A percentile compares a stretch with the other conserved stretches of the same genome.
These are phyloP conservation scores for Carnegiea gigantea DNA, from an alignment of 179 eudicot species.

Conservation along the genomic window DNA sequence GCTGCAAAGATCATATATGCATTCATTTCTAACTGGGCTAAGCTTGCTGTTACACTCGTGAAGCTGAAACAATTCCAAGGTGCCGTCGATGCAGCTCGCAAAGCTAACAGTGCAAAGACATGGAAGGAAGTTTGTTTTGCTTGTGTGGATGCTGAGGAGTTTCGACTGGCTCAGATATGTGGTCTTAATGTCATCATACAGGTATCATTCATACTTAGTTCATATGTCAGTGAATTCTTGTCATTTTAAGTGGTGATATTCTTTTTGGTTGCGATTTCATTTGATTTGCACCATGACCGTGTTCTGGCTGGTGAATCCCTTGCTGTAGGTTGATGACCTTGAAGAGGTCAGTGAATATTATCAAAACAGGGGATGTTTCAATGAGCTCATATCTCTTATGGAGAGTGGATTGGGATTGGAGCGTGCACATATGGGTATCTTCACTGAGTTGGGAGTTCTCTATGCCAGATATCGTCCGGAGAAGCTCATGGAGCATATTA, in stretches of 20 bases:
- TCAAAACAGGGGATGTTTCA: constrained; percentile 56
- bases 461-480: constrained; percentile 58
- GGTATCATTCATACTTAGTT: constrained; percentile 26
- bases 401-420: constrained; percentile 58
- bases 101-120: constrained; percentile 54
- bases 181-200: constrained; percentile 55
- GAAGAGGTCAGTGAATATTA: constrained; percentile 54
- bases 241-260: neutral
- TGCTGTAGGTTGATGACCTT: constrained; percentile 47
- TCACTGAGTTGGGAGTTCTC: constrained; percentile 55
- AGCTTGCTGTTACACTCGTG: constrained; percentile 48
- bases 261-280: neutral
- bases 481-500: constrained; percentile 60
- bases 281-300: neutral
- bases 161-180: constrained; percentile 56
- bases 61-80: constrained; percentile 55
- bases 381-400: constrained; percentile 56
- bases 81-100: constrained; percentile 59
- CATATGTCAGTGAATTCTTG: neutral
- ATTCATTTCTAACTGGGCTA: constrained; percentile 55
- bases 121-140: constrained; percentile 65
- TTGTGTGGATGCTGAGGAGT: constrained; percentile 58
- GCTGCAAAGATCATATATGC: constrained; percentile 54
- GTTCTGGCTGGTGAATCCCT: neutral
- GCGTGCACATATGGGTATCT: constrained; percentile 58